Evolutionary conservation across 2,329 filamentous ascomycete genomes (phyloP), one percentile per base, ranked within the genome.

Genomic region (Fusarium pininemorale): DNA sequence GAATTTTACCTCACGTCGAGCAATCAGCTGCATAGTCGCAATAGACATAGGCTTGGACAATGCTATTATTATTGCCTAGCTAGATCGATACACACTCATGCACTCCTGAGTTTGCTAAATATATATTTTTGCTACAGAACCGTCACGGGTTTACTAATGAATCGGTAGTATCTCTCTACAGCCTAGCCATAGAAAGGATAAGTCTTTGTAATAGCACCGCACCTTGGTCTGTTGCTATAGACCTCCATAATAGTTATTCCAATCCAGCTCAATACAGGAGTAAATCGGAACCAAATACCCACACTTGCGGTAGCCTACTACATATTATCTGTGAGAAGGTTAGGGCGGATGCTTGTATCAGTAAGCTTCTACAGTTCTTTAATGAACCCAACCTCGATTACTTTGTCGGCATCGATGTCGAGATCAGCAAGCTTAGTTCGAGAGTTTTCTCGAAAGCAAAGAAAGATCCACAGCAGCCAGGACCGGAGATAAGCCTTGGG

Each of bases 61-160:
- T 32, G 6, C 32, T 32, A 1, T 0, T 0, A 7, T 32, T 32
- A 32, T 32, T 32, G 0, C 1, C 32, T 32, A 14, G 32, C 13
- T 32, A 15, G 32, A 14, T 32, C 6, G 32, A 3, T 14, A 1
- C 0, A 14, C 32, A 32, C 32, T 1, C 0, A 32, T 32, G 0
- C 32, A 32, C 32, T 32, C 6, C 32, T 15, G 32, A 32, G 2
- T 32, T 14, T 32, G 14, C 12, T 6, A 13, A 12, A 6, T 14
- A 32, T 32, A 7, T 32, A 32, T 32, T 32, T 32, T 1, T 7
- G 6, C 32, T 32, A 14, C 14, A 32, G 32, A 32, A 32, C 32
- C 13, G 32, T 32, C 14, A 15, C 2, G 32, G 32, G 32, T 3
- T 32, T 15, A 32, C 14, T 32, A 5, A 14, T 32, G 1, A 2